phyloP scores from a whole-genome alignment of 805 yeast genomes.

The Saturnispora halmiae region DNA sequence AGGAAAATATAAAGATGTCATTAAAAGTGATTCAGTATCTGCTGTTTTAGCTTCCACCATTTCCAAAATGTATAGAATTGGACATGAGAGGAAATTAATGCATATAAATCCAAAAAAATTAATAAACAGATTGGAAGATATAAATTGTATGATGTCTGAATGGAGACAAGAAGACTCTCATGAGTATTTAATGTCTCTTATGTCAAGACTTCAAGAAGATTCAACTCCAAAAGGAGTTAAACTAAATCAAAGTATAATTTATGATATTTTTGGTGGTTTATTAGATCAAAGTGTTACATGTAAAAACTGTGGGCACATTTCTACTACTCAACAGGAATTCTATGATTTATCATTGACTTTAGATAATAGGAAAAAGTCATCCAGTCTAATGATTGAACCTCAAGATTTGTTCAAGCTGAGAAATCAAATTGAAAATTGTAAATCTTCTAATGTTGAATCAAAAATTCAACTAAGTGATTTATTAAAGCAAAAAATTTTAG shows the following conservation, averaged over 20 bases:
- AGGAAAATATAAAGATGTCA: slow-evolving; percentile 39
- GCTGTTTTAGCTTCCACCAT: slow-evolving; percentile 60
- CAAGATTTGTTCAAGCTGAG: slow-evolving; percentile 22
- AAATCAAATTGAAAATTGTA: slow-evolving; percentile 23
- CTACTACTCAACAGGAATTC: slow-evolving; percentile 85
- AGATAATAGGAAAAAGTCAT: slow-evolving; percentile 35
- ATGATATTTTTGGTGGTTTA: slow-evolving; percentile 91
- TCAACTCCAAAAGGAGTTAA: slow-evolving; percentile 85
- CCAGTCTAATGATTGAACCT: slow-evolving; percentile 24
- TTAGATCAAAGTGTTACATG: slow-evolving; percentile 81
- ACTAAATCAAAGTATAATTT: slow-evolving; percentile 68
- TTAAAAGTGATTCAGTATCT: slow-evolving; percentile 52
- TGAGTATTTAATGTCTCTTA: slow-evolving; percentile 89
- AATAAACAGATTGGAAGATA: slow-evolving; percentile 64
- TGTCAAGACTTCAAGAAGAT: slow-evolving; percentile 85
- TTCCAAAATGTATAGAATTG: slow-evolving; percentile 58
- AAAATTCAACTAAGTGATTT: slow-evolving; percentile 23
- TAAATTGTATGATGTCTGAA: slow-evolving; percentile 92
- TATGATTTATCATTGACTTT: slow-evolving; percentile 85
- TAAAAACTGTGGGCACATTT: slow-evolving; percentile 68
- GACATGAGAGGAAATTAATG: slow-evolving; percentile 32
- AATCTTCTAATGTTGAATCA: slow-evolving; percentile 18
- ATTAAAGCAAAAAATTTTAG: slow-evolving; percentile 23
- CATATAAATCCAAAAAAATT: slow-evolving; percentile 69
- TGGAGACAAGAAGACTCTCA: slow-evolving; percentile 99